Percentiles rank a stretch among this genome's conserved stretches.
Evolutionary conservation across 176 grass and related monocot genomes (phyloP).

Genomic region (Hyparrhenia diplandra): DNA sequence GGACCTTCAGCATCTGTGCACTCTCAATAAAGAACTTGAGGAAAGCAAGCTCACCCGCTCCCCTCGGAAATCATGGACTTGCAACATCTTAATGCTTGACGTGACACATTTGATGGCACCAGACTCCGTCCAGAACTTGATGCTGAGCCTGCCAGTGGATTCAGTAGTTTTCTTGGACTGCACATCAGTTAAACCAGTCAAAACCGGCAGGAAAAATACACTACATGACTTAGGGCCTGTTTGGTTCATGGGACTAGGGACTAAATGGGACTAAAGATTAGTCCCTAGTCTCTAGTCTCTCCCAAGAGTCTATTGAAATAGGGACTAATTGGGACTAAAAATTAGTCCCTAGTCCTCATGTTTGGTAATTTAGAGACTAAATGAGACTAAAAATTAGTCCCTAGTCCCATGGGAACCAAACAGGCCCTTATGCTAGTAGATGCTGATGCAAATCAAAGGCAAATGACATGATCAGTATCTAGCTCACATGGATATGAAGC

Average conservation of each 20-base stretch:
- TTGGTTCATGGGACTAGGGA: too few relatives aligned
- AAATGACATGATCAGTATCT: background rate
- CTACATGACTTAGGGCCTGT: too few relatives aligned
- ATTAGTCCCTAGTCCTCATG: too few relatives aligned
- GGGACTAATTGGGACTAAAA: too few relatives aligned
- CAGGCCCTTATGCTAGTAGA: background rate
- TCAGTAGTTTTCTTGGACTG: background rate
- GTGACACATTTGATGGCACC: background rate
- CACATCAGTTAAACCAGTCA: too few relatives aligned
- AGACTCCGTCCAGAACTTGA: background rate
- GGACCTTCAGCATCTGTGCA: background rate
- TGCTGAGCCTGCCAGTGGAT: background rate
- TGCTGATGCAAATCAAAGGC: background rate
- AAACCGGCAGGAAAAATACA: background rate
- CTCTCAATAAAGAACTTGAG: constrained; percentile 9
- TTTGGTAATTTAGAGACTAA: too few relatives aligned
- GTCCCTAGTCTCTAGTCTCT: too few relatives aligned
- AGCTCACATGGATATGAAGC: background rate
- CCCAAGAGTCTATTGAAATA: too few relatives aligned
- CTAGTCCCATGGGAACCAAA: too few relatives aligned
- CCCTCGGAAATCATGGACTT: background rate
- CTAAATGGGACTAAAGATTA: too few relatives aligned
- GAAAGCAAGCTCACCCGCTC: background rate
- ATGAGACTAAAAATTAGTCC: too few relatives aligned
- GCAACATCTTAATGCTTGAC: background rate